phyloP scores from a whole-genome alignment of 352 stramenopile species.

The Salisapilia sapeloensis region DNA sequence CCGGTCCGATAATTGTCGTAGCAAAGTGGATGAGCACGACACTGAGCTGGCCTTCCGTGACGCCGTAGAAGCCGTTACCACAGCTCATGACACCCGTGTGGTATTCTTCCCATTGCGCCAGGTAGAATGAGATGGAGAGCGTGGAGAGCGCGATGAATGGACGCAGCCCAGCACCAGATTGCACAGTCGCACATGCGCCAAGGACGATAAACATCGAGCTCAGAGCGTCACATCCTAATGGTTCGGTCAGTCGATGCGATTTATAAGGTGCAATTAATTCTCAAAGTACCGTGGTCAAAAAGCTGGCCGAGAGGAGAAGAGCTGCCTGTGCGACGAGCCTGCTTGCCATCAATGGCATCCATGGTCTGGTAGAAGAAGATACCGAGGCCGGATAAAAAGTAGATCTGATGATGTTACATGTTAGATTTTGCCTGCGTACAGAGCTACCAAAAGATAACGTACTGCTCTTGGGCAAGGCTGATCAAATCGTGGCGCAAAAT shows the following conservation, averaged over 20 bases:
- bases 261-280: neutral
- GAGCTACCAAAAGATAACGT: too few relatives aligned
- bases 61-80: conserved; percentile 66
- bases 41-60: conserved; percentile 71
- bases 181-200: conserved; percentile 44
- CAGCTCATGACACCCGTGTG: conserved; percentile 82
- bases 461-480: too few relatives aligned
- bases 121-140: conserved; percentile 68
- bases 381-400: conserved; percentile 49
- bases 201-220: conserved; percentile 72
- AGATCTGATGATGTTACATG: too few relatives aligned
- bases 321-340: conserved; percentile 87
- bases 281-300: conserved; percentile 91
- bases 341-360: conserved; percentile 98
- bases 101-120: conserved; percentile 81
- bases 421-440: too few relatives aligned
- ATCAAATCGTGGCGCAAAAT: conserved; percentile 43
- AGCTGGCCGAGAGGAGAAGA: conserved; percentile 94
- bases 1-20: conserved; percentile 31
- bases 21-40: conserved; percentile 48
- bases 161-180: conserved; percentile 20
- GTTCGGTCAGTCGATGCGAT: neutral
- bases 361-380: conserved; percentile 94
- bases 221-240: conserved; percentile 50
- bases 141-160: conserved; percentile 49